Evolutionary conservation across 2,329 filamentous ascomycete genomes (phyloP), one percentile per base, ranked within the genome.

Genomic region (Fusarium sp.): DNA sequence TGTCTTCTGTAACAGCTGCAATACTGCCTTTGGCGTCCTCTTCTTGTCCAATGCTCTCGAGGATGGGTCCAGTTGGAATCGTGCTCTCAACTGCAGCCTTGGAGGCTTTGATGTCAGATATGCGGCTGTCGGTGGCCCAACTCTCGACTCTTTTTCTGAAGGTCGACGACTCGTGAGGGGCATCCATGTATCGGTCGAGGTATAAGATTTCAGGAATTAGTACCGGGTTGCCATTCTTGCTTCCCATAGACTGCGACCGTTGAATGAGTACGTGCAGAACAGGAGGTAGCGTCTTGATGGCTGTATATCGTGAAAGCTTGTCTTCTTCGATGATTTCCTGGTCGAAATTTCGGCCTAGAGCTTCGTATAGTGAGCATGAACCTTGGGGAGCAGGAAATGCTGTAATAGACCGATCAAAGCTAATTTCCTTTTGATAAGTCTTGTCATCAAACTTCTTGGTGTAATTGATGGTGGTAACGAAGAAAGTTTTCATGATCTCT

Each of bases 241-340:
- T 87, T 11, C 88, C 87, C 72, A 94, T 91, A 57, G 91, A 94
- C 67, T 92, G 91, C 8, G 93, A 92, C 9, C 96, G 91, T 79
- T 97, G 94, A 37, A 99, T 94, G 73, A 95, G 93, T 49, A 99
- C 91, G 77, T 98, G 95, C 23, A 98, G 85, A 37, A 99, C 89
- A 0, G 95, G 95, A 2, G 96, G 95, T 16, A 95, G 85, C n/a
- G 87, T 87, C 70, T 89, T 89, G 61, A 97, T 93, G 3, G 93
- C 92, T 11, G 91, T 91, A 80, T 92, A 96, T 65, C 81, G 90
- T 83, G 79, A 89, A 77, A 78, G 85, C 79, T 89, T 89, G 66
- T 90, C 90, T 30, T 92, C 88, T 37, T 91, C 90, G 35, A 96
- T 89, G 33, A 91, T 88, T 76, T 96, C 92, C 52, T 92, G 89